These are phyloP conservation scores for Cenchrus fungigraminus DNA, from an alignment of 176 grass and related monocot genomes.

Conservation along the genomic window DNA sequence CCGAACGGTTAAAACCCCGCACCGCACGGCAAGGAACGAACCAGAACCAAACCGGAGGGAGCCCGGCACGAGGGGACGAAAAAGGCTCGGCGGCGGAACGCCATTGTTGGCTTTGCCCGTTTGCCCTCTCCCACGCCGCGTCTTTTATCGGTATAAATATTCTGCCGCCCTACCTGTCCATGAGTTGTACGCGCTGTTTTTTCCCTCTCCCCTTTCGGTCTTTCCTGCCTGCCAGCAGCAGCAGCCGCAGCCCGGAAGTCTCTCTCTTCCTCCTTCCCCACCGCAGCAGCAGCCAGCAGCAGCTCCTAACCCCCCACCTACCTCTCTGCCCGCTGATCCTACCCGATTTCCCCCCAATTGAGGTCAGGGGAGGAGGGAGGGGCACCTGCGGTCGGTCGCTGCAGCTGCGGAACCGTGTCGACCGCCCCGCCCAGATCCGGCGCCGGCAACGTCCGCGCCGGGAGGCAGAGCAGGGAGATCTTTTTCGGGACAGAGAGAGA, in stretches of 20 bases:
- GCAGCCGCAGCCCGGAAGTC: not conserved
- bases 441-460: not conserved
- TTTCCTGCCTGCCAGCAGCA: not conserved
- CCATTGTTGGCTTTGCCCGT: not conserved
- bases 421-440: conserved; percentile 37
- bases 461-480: not conserved
- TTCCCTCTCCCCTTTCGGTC: not conserved
- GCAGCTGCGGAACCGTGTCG: not conserved
- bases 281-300: conserved; percentile 2
- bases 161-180: conserved; percentile 32
- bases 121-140: not conserved
- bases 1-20: not conserved
- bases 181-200: conserved; percentile 34
- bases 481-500: not conserved
- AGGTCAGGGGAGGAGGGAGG: conserved; percentile 13
- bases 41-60: not conserved
- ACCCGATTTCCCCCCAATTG: conserved; percentile 46
- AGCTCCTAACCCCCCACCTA: conserved; percentile 40
- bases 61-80: not conserved
- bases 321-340: conserved; percentile 35
- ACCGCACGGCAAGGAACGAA: conserved; percentile 25
- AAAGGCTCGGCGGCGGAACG: not conserved
- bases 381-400: conserved; percentile 27
- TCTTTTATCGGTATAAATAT: conserved; percentile 49
- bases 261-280: conserved; percentile 18